Evolutionary conservation across 2,329 filamentous ascomycete species (phyloP), one percentile per base, ranked within the genome.

Genomic region (Trichoderma oligosporum): DNA sequence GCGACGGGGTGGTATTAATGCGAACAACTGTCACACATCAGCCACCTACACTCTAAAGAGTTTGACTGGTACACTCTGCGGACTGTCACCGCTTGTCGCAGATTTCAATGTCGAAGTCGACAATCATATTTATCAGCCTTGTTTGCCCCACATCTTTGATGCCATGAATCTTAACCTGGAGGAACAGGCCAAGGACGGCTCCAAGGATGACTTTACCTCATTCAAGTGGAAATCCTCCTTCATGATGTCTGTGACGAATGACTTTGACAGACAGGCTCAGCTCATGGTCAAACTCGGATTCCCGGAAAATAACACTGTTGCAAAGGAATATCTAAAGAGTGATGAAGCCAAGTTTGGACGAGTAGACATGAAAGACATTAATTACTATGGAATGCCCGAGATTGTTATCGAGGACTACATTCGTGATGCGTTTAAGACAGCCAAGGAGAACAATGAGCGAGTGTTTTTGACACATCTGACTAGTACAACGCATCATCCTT

Each of bases 21-120:
- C 63, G 25, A 74, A 72, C 16, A 73, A 71, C 33, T 73, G 69
- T 7, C 70, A 71, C 44, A 76, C 75, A 0, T 67, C 73, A 0
- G 69, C 69, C 7, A 77, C 75, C 0, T 76, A 76, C 36, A 77
- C 75, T 0, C 64, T 76, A 29, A 77, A 77, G 62, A 76, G 74
- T 53, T 48, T 77, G 25, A 66, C 69, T 0, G 75, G 70, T 4
- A 73, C 72, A 2, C 56, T 76, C 5, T 77, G 75, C 41, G 75
- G 75, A 4, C 61, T 77, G 16, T 68, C 66, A 0, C 74, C 75
- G 0, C 61, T 77, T 3, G 68, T 74, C 2, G 71, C 67, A 4
- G 74, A 77, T 39, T 74, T 74, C 55, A 76, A 77, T 46, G 66
- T 67, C 18, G 75, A 78, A 55, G 70, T 70, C 39, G 60, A 68